phyloP scores from a whole-genome alignment of 2,329 filamentous ascomycete genomes.

The Fusarium sp. region DNA sequence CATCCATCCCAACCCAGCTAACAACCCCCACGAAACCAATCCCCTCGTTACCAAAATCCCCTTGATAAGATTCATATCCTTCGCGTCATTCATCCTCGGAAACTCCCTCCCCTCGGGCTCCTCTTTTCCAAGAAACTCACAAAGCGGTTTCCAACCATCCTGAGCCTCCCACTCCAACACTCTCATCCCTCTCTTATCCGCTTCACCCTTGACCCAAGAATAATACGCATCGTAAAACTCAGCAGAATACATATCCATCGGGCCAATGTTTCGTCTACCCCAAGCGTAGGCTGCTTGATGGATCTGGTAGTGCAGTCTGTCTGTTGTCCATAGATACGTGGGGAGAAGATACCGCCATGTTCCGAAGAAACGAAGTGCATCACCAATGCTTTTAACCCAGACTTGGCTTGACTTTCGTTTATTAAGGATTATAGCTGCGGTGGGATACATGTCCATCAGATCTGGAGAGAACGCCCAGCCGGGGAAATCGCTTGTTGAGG shows the following conservation, averaged over 20 bases:
- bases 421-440: constrained; percentile 48
- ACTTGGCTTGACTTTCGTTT: constrained; percentile 35
- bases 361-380: constrained; percentile 42
- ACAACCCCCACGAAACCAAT: constrained; percentile 10
- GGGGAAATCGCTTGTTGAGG: constrained; percentile 34
- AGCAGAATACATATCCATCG: background rate
- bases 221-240: constrained; percentile 30
- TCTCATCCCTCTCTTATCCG: constrained; percentile 41
- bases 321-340: constrained; percentile 40
- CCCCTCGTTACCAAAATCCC: background rate
- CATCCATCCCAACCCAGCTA: constrained; percentile 1
- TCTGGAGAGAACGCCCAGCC: constrained; percentile 47
- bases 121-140: constrained; percentile 45
- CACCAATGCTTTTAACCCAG: constrained; percentile 15
- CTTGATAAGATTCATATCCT: background rate
- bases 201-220: constrained; percentile 44
- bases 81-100: background rate
- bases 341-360: constrained; percentile 35
- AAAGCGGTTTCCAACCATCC: constrained; percentile 56
- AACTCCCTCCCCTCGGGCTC: background rate
- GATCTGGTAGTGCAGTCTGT: constrained; percentile 41
- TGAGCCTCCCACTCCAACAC: constrained; percentile 39
- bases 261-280: background rate
- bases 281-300: constrained; percentile 11
- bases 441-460: constrained; percentile 53